Conservation (phyloP, 495 filamentous ascomycete genomes). For the Tuber indicum region DNA sequence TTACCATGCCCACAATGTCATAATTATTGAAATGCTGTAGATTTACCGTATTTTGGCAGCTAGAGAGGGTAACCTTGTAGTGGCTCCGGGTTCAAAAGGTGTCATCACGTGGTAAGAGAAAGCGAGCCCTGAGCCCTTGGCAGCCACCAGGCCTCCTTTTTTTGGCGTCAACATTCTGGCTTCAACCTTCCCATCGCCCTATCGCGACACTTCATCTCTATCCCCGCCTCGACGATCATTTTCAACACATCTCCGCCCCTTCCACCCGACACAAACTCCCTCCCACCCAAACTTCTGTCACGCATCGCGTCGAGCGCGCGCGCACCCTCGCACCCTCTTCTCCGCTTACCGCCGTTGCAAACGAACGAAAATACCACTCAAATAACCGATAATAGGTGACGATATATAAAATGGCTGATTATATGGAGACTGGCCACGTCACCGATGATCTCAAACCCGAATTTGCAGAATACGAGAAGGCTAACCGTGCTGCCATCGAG, state of each 20-base stretch:
- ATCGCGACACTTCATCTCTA: not conserved
- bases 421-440: constrained; percentile 26
- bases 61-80: not conserved
- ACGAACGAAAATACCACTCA: constrained; percentile 5
- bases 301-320: not conserved
- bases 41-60: not conserved
- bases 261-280: not conserved
- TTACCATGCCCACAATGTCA: not conserved
- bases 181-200: constrained; percentile 3
- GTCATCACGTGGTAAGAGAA: not conserved
- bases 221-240: not conserved
- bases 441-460: constrained; percentile 40
- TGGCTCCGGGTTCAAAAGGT: not conserved
- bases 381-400: not conserved
- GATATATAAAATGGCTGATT: constrained; percentile 37
- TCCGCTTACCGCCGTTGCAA: not conserved
- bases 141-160: not conserved
- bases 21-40: not conserved
- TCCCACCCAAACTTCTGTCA: not conserved
- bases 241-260: not conserved
- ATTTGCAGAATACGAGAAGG: constrained; percentile 41
- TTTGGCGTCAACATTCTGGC: not conserved
- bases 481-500: constrained; percentile 47
- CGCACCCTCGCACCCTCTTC: not conserved
- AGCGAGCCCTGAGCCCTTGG: not conserved